These are phyloP conservation scores for Kwoniella botswanensis DNA, from an alignment of 768 basidiomycete species.

Conservation along the genomic window DNA sequence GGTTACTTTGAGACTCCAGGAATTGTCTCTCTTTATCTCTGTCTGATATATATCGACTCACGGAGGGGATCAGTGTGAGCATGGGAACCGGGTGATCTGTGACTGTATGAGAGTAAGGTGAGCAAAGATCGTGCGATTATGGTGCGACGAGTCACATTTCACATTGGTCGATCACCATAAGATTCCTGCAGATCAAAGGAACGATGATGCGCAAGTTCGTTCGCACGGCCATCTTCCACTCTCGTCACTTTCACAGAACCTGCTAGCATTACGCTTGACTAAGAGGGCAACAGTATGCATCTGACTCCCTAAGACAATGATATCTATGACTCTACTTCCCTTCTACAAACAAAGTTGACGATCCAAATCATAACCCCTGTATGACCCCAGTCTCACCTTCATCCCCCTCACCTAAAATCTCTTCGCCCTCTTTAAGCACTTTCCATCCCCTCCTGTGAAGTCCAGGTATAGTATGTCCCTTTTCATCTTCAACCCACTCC, in stretches of 20 bases:
- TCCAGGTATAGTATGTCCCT: conserved; percentile 29
- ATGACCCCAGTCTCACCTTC: conserved; percentile 33
- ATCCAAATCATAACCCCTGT: conserved; percentile 40
- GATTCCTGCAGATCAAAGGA: neutral
- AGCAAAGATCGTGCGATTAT: too few relatives aligned
- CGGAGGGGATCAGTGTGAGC: too few relatives aligned
- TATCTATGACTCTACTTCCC: neutral
- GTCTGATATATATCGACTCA: neutral
- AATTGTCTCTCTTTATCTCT: neutral
- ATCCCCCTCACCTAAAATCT: conserved; percentile 33
- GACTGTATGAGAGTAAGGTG: too few relatives aligned
- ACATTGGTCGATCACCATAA: too few relatives aligned
- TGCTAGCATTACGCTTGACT: too few relatives aligned
- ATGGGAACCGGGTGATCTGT: too few relatives aligned
- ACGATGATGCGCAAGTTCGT: neutral
- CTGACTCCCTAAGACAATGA: too few relatives aligned
- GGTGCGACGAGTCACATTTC: too few relatives aligned
- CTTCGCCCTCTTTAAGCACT: conserved; percentile 38
- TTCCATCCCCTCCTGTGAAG: conserved; percentile 42
- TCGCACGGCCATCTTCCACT: neutral
- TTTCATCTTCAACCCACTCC: conserved; percentile 30
- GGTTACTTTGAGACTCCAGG: neutral
- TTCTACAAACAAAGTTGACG: neutral
- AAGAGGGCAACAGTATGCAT: too few relatives aligned
- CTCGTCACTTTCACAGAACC: too few relatives aligned